Evolutionary conservation across 176 grass and related monocot species (phyloP).

Genomic region (Tillandsia fasciculata): DNA sequence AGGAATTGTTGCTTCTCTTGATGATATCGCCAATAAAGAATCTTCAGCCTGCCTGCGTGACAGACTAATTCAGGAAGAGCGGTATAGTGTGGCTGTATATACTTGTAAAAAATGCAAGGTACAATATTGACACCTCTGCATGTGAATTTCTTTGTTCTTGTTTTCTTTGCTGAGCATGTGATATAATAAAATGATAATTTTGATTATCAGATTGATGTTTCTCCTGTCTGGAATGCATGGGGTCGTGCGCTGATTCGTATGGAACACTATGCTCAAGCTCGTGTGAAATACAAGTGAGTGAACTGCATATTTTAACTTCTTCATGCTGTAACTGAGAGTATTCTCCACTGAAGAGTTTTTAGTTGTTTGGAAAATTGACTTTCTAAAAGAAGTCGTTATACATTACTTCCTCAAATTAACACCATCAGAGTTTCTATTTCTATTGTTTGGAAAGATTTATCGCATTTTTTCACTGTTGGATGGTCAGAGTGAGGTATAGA

Average conservation of each 20-base stretch:
- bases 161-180: slow-evolving; percentile 5
- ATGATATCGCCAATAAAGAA: slow-evolving; percentile 88
- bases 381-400: no score
- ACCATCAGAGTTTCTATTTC: no score
- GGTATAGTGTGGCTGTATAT: slow-evolving; percentile 97
- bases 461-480: no score
- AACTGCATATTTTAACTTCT: background rate
- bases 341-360: background rate
- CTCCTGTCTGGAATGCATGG: slow-evolving; percentile 94
- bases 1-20: slow-evolving; percentile 79
- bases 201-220: slow-evolving; percentile 67
- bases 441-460: no score
- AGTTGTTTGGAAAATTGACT: no score
- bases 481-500: no score
- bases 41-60: slow-evolving; percentile 73
- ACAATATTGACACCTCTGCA: background rate
- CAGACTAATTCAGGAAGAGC: slow-evolving; percentile 62
- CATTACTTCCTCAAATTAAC: no score
- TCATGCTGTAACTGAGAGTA: background rate
- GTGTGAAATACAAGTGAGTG: slow-evolving; percentile 95
- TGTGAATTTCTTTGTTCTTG: slow-evolving; percentile 18
- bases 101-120: slow-evolving; percentile 99
- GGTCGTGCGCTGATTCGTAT: slow-evolving; percentile 91
- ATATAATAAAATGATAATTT: slow-evolving; percentile 17
- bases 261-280: slow-evolving; percentile 97